phyloP scores from a whole-genome alignment of 371 early-diverging fungal species.

The Rhizopus delemar region DNA sequence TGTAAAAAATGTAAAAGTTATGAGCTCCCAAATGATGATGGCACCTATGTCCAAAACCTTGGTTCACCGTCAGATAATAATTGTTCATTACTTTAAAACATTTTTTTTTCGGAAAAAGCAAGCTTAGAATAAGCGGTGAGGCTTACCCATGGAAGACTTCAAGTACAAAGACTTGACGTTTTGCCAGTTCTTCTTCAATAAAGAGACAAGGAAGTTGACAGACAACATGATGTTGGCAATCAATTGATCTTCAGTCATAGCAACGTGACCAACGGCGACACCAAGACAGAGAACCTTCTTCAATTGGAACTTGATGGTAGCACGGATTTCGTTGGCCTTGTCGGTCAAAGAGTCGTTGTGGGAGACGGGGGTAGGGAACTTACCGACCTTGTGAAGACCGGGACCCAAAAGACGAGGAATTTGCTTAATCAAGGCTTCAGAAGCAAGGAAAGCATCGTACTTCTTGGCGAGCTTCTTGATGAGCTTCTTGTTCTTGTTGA shows the following conservation, averaged over 20 bases:
- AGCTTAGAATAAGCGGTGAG: conserved; percentile 80
- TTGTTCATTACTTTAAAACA: not conserved
- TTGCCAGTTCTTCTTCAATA: conserved; percentile 99
- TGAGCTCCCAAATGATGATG: conserved; percentile 44
- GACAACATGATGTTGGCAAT: conserved; percentile 97
- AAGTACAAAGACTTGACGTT: conserved; percentile 98
- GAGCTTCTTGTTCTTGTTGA: conserved; percentile 98
- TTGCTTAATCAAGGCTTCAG: conserved; percentile 98
- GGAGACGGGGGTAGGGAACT: conserved; percentile 97
- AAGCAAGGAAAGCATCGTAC: conserved; percentile 97
- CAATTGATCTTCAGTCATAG: conserved; percentile 95
- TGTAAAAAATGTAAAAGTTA: conserved; percentile 6
- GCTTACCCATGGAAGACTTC: conserved; percentile 98
- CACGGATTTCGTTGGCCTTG: conserved; percentile 93
- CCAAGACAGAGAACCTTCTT: conserved; percentile 99
- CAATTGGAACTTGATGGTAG: conserved; percentile 99
- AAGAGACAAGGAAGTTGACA: conserved; percentile 96
- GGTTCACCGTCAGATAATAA: conserved; percentile 37
- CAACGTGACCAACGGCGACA: conserved; percentile 97
- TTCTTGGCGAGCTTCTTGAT: conserved; percentile 97
- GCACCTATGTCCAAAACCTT: conserved; percentile 36
- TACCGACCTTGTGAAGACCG: conserved; percentile 96
- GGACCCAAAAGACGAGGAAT: conserved; percentile 97
- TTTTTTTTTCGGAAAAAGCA: conserved; percentile 1
- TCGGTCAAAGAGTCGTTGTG: conserved; percentile 89